These are phyloP conservation scores for Linum trigynum DNA, from an alignment of 345 rosid species.

Conservation along the genomic window DNA sequence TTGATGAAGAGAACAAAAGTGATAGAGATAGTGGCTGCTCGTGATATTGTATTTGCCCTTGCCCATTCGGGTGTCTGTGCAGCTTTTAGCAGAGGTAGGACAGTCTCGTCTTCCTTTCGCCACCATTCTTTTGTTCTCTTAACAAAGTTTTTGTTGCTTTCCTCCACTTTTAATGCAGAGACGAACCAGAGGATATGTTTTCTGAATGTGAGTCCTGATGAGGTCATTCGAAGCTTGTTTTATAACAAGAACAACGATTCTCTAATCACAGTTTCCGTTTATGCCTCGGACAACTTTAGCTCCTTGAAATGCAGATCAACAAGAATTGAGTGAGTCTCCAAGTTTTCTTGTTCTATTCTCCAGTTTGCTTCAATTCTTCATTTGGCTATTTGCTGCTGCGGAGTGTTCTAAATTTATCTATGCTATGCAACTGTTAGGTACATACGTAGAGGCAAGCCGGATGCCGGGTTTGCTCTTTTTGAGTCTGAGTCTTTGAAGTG, in stretches of 20 bases:
- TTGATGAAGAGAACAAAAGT: conserved; percentile 85
- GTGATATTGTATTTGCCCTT: conserved; percentile 89
- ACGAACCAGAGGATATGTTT: conserved; percentile 78
- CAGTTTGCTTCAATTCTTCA: no score
- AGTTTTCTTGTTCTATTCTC: background rate
- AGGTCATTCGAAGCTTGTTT: conserved; percentile 81
- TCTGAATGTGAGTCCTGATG: conserved; percentile 83
- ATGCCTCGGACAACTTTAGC: conserved; percentile 89
- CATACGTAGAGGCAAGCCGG: conserved; percentile 84
- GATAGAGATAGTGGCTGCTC: conserved; percentile 92
- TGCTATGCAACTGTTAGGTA: conserved; percentile 36
- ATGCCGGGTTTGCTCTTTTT: conserved; percentile 88
- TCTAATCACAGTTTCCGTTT: conserved; percentile 91
- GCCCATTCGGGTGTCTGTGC: conserved; percentile 93
- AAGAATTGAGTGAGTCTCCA: conserved; percentile 60
- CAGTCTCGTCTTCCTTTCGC: background rate
- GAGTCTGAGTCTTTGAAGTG: conserved; percentile 94
- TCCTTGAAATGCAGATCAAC: conserved; percentile 97
- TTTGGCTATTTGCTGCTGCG: background rate
- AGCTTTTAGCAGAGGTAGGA: conserved; percentile 78
- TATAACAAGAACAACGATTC: conserved; percentile 95
- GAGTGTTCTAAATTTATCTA: conserved; percentile 3
- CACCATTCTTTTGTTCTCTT: background rate
- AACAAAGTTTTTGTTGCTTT: background rate
- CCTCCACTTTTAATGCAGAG: conserved; percentile 36